Conservation (phyloP, 495 filamentous ascomycete species). For the Hyaloscypha variabilis region DNA sequence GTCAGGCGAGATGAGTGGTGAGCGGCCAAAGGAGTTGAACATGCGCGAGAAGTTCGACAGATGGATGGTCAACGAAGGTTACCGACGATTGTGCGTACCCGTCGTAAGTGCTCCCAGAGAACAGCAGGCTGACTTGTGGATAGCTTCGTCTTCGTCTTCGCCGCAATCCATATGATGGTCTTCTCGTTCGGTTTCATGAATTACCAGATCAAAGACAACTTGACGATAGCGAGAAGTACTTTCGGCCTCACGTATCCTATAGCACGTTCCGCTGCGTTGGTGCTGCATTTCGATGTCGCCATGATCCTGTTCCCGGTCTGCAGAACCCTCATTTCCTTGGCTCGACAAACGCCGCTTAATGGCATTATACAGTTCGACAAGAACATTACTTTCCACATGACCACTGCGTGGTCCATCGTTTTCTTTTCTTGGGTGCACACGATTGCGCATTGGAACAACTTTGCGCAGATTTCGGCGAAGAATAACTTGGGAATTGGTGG, state of each 20-base stretch:
- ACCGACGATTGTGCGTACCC: slow-evolving; percentile 64
- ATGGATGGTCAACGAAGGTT: slow-evolving; percentile 82
- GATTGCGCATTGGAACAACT: slow-evolving; percentile 80
- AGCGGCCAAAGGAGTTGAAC: slow-evolving; percentile 61
- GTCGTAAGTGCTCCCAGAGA: slow-evolving; percentile 9
- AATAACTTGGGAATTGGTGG: slow-evolving; percentile 73
- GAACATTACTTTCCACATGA: slow-evolving; percentile 81
- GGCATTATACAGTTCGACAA: slow-evolving; percentile 81
- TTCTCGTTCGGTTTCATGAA: slow-evolving; percentile 78
- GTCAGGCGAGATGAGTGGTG: slow-evolving; percentile 69
- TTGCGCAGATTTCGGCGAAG: slow-evolving; percentile 70
- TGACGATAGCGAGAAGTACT: slow-evolving; percentile 58
- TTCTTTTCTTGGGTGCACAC: slow-evolving; percentile 83
- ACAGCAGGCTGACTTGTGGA: slow-evolving; percentile 10
- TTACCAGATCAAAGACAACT: slow-evolving; percentile 71
- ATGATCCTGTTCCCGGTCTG: slow-evolving; percentile 79
- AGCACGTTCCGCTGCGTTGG: slow-evolving; percentile 68
- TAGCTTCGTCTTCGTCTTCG: slow-evolving; percentile 73
- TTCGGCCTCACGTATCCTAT: slow-evolving; percentile 74
- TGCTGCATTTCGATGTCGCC: slow-evolving; percentile 75
- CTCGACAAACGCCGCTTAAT: slow-evolving; percentile 73
- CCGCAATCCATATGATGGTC: slow-evolving; percentile 65
- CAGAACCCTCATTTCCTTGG: slow-evolving; percentile 74
- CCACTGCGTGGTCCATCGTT: slow-evolving; percentile 78
- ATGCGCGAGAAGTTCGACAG: slow-evolving; percentile 52